Base-by-base conservation (phyloP, 495 filamentous ascomycete genomes). In the Aspergillus incahuasiensis region DNA sequence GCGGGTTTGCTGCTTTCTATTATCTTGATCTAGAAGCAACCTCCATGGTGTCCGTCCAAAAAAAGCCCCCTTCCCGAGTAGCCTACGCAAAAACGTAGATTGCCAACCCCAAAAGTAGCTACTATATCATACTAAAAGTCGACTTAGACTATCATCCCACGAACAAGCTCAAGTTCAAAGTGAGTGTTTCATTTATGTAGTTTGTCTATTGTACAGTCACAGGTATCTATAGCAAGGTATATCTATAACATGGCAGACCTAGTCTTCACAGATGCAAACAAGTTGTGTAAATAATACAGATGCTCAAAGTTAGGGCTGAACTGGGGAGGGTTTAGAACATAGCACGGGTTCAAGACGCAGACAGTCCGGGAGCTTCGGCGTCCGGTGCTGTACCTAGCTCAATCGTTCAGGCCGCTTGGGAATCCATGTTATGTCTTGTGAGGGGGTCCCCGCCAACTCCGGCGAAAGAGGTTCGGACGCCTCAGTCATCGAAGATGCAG, bases 131-230 rank as follows among this genome's bases (percentile, higher is more conserved):
- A 3, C 3, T 28, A 28, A 3, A 8, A 28, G 25, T 28, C 25
- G 25, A 8, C 4, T 28, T 28, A 8, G 8, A 8, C 25, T 28
- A 28, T 8, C 25, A 28, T 8, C n/a, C n/a, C n/a, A n/a, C n/a
- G n/a, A n/a, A n/a, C n/a, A n/a, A n/a, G n/a, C n/a, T n/a, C n/a
- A n/a, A n/a, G n/a, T n/a, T n/a, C n/a, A n/a, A n/a, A n/a, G n/a
- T n/a, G n/a, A n/a, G n/a, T n/a, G n/a, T n/a, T n/a, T n/a, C n/a
- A n/a, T n/a, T n/a, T n/a, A n/a, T n/a, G n/a, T 19, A 22, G 15
- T 56, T 22, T 24, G 52, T 24, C 53, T 62, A 62, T 56, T 62
- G 48, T 62, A 62, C 60, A 62, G 24, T 15, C 39, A 6, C 32
- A 58, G 48, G 55, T 62, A 56, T 56, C 54, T 49, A 35, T 35